These are phyloP conservation scores for Pterocarpus santalinus DNA, from an alignment of 306 rosid species.

Conservation along the genomic window DNA sequence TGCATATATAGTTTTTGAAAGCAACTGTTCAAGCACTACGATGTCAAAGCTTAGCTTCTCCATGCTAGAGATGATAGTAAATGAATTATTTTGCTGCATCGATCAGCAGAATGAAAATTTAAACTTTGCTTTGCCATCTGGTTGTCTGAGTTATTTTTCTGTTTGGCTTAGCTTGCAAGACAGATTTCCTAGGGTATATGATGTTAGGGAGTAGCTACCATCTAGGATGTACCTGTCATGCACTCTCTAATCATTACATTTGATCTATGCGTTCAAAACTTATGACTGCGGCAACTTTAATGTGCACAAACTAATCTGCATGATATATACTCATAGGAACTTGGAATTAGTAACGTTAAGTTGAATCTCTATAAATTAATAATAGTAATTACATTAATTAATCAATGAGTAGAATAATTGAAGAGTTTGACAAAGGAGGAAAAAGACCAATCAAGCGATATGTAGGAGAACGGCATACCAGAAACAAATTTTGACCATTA, in stretches of 20 bases:
- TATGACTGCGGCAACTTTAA: slow-evolving; percentile 23
- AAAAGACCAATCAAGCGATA: background rate
- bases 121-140: slow-evolving; percentile 1
- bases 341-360: background rate
- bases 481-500: slow-evolving; percentile 8
- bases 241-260: slow-evolving; percentile 45
- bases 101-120: slow-evolving; percentile 18
- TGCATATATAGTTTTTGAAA: background rate
- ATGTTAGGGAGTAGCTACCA: slow-evolving; percentile 23
- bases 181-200: slow-evolving; percentile 32
- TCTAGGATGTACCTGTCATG: slow-evolving; percentile 39
- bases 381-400: background rate
- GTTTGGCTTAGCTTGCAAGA: slow-evolving; percentile 48
- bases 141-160: slow-evolving; percentile 8
- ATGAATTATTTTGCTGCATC: slow-evolving; percentile 26
- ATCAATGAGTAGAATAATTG: background rate
- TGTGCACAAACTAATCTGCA: slow-evolving; percentile 17
- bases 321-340: slow-evolving; percentile 1
- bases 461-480: background rate
- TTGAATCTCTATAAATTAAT: slow-evolving; percentile 4
- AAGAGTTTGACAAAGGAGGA: background rate
- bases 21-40: slow-evolving; percentile 36
- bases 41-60: slow-evolving; percentile 25
- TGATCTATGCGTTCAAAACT: slow-evolving; percentile 26
- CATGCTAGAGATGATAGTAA: slow-evolving; percentile 38